phyloP scores from a whole-genome alignment of 352 stramenopile species.

The Globisporangium orthogonon region DNA sequence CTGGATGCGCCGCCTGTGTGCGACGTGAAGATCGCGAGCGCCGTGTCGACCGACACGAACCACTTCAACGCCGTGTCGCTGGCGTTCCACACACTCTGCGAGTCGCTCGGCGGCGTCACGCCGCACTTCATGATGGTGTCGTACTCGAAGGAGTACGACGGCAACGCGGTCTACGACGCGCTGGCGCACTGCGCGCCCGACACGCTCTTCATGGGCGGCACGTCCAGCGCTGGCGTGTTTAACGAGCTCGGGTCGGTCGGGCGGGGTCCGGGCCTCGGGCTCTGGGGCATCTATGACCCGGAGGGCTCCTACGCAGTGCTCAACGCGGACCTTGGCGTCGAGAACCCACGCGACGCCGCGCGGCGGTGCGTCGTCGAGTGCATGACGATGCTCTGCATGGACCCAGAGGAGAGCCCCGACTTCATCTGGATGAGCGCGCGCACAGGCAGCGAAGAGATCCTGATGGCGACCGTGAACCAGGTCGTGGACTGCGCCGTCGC shows the following conservation, averaged over 20 bases:
- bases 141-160: slow-evolving; percentile 63
- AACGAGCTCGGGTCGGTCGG: slow-evolving; percentile 31
- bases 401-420: slow-evolving; percentile 67
- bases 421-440: slow-evolving; percentile 71
- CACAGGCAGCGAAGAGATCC: slow-evolving; percentile 54
- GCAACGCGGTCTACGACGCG: slow-evolving; percentile 46
- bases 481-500: slow-evolving; percentile 70
- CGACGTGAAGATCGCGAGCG: slow-evolving; percentile 69
- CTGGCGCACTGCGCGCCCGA: slow-evolving; percentile 54
- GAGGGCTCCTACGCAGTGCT: slow-evolving; percentile 78
- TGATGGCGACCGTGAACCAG: slow-evolving; percentile 61
- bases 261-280: slow-evolving; percentile 33
- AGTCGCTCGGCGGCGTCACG: slow-evolving; percentile 42
- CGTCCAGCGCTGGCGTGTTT: slow-evolving; percentile 63
- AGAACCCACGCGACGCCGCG: slow-evolving; percentile 58
- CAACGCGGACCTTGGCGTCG: slow-evolving; percentile 51
- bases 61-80: slow-evolving; percentile 40
- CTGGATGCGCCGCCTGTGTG: slow-evolving; percentile 11
- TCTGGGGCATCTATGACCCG: slow-evolving; percentile 82
- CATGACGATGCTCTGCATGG: slow-evolving; percentile 69
- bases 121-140: slow-evolving; percentile 79
- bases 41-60: slow-evolving; percentile 56
- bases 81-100: slow-evolving; percentile 55
- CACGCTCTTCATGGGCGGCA: slow-evolving; percentile 79
- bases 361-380: slow-evolving; percentile 54